Conservation (phyloP, 768 basidiomycete species). For the Serendipita sp. region DNA sequence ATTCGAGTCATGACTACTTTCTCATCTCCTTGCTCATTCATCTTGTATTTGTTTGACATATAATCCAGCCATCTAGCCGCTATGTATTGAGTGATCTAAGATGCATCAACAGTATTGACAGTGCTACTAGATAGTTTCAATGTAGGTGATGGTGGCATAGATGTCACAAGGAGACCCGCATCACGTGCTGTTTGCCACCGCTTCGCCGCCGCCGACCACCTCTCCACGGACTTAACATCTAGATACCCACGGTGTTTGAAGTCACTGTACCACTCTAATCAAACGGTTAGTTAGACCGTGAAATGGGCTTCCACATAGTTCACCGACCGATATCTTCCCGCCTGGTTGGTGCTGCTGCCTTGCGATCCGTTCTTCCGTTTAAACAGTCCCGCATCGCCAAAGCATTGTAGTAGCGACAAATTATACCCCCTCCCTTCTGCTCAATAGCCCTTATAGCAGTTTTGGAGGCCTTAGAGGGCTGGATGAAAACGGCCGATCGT, state of each 20-base stretch:
- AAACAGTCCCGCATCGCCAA: constrained; percentile 68
- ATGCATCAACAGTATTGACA: too few relatives aligned
- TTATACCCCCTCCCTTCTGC: constrained; percentile 60
- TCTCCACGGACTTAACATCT: neutral
- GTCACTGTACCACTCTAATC: neutral
- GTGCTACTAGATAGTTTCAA: too few relatives aligned
- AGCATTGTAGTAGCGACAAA: constrained; percentile 83
- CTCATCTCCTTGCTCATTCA: too few relatives aligned
- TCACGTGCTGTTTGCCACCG: neutral
- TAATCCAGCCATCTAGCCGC: too few relatives aligned
- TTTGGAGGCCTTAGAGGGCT: constrained; percentile 71
- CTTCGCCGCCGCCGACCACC: neutral
- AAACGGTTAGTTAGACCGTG: constrained; percentile 11
- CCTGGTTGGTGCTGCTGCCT: constrained; percentile 67
- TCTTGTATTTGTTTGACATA: too few relatives aligned
- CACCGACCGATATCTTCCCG: constrained; percentile 67
- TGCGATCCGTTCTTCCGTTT: constrained; percentile 52
- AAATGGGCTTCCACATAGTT: neutral
- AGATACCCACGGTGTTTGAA: constrained; percentile 2
- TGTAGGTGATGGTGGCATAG: neutral
- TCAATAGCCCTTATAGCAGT: constrained; percentile 78
- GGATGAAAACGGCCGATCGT: constrained; percentile 58
- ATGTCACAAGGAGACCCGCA: neutral
- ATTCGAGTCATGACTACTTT: too few relatives aligned
- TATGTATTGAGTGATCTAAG: too few relatives aligned